Conservation (phyloP, 2,329 filamentous ascomycete genomes). For the Neofusicoccum ribis region DNA sequence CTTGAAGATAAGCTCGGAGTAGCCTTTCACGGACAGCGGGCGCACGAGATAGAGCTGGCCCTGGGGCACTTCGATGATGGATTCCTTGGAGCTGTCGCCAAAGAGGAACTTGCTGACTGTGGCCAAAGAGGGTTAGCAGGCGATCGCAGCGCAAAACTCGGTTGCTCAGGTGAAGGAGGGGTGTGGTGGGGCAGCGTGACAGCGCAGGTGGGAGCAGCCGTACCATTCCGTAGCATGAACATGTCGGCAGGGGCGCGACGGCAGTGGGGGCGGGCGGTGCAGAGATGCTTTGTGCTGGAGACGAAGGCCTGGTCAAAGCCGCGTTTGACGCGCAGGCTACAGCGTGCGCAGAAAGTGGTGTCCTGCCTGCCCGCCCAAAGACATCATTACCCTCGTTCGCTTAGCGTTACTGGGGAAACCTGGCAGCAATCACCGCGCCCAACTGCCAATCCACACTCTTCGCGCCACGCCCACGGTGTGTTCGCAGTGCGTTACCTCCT, state of each 20-base stretch:
- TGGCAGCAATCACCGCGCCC: not conserved
- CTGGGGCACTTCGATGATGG: constrained; percentile 89
- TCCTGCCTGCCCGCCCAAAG: constrained; percentile 3
- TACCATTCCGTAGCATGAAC: constrained; percentile 44
- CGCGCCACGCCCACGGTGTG: no score
- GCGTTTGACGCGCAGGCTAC: constrained; percentile 14
- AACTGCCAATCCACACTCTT: not conserved
- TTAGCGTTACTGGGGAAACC: constrained; percentile 18
- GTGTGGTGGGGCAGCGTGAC: constrained; percentile 17
- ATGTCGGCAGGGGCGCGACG: constrained; percentile 26
- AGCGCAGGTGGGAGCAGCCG: constrained; percentile 30
- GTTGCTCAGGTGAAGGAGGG: constrained; percentile 17
- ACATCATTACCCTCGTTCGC: constrained; percentile 17
- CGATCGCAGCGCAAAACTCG: constrained; percentile 13
- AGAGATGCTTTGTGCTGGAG: constrained; percentile 8
- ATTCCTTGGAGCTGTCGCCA: constrained; percentile 83
- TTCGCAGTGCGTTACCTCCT: not conserved
- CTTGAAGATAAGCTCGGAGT: constrained; percentile 98
- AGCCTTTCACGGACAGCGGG: constrained; percentile 92
- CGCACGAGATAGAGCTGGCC: constrained; percentile 97
- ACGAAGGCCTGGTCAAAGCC: constrained; percentile 6
- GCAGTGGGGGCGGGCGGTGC: not conserved
- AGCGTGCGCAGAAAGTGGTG: constrained; percentile 10
- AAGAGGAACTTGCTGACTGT: constrained; percentile 91
- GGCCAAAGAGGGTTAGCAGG: constrained; percentile 18